A percentile compares a stretch with the other conserved stretches of the same genome.
These are phyloP conservation scores for Protomyces gravidus DNA, from an alignment of 1,139 yeast genomes.

Conservation along the genomic window DNA sequence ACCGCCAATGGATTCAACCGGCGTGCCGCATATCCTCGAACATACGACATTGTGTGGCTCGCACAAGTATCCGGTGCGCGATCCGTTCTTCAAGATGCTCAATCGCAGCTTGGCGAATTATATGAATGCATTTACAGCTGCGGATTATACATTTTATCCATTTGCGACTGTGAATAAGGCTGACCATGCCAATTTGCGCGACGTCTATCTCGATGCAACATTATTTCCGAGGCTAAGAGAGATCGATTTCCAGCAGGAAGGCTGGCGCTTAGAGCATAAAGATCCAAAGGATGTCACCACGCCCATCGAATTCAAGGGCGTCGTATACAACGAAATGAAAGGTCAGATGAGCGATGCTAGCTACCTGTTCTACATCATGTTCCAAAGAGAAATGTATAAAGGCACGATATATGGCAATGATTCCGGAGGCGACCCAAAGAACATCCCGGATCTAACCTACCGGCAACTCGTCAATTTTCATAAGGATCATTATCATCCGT, in stretches of 20 bases:
- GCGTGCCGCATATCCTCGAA: conserved; percentile 87
- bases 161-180: conserved; percentile 85
- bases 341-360: conserved; percentile 88
- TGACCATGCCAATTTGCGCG: conserved; percentile 79
- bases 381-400: conserved; percentile 50
- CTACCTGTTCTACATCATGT: conserved; percentile 77
- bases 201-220: conserved; percentile 83
- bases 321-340: conserved; percentile 96
- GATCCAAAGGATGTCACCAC: conserved; percentile 53
- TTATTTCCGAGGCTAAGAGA: conserved; percentile 71
- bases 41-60: conserved; percentile 96
- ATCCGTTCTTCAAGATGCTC: conserved; percentile 95
- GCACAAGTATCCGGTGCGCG: conserved; percentile 82
- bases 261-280: conserved; percentile 90
- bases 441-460: conserved; percentile 68
- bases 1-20: conserved; percentile 87
- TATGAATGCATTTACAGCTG: conserved; percentile 98
- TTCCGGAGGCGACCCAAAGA: conserved; percentile 91
- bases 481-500: conserved; percentile 72
- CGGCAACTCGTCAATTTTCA: conserved; percentile 77
- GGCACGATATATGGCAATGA: conserved; percentile 74
- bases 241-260: conserved; percentile 90
- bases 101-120: conserved; percentile 82
- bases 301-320: conserved; percentile 80
- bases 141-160: conserved; percentile 88